Evolutionary conservation across 768 basidiomycete genomes (phyloP).

Genomic region (Tricholomella constricta): DNA sequence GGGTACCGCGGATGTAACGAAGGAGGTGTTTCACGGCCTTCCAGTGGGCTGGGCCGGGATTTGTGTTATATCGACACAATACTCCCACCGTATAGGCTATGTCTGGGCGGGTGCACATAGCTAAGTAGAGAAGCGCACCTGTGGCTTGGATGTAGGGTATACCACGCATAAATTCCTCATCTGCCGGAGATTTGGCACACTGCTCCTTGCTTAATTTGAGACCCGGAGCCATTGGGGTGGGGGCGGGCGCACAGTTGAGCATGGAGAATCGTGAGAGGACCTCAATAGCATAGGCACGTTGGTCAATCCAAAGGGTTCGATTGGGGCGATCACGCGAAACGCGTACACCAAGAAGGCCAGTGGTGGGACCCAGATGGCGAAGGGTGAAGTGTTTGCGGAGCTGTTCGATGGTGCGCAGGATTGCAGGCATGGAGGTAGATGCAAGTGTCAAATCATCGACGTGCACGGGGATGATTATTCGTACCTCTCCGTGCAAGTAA

Average conservation of each 20-base stretch:
- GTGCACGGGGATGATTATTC: slow-evolving; percentile 1
- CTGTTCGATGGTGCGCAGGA: background rate
- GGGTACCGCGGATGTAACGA: slow-evolving; percentile 14
- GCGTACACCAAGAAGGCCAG: slow-evolving; percentile 1
- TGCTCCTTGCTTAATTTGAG: background rate
- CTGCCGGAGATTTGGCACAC: slow-evolving; percentile 3
- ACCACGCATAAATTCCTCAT: slow-evolving; percentile 5
- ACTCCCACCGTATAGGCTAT: slow-evolving; percentile 1
- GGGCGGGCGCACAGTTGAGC: slow-evolving; percentile 5
- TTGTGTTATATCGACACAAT: slow-evolving; percentile 1
- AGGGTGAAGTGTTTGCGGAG: slow-evolving; percentile 1
- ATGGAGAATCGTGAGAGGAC: slow-evolving; percentile 9
- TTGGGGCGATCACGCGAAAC: slow-evolving; percentile 1
- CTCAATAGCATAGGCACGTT: slow-evolving; percentile 2
- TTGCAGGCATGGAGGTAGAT: background rate
- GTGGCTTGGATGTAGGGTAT: slow-evolving; percentile 13
- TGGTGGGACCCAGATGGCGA: background rate
- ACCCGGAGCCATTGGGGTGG: slow-evolving; percentile 12
- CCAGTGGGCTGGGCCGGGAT: slow-evolving; percentile 10
- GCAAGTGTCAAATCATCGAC: background rate
- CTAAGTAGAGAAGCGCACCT: slow-evolving; percentile 10
- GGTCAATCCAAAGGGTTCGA: background rate
- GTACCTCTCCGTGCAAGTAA: background rate
- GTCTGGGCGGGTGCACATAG: slow-evolving; percentile 9
- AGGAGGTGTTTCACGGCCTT: slow-evolving; percentile 12